Percentiles rank a stretch among this genome's conserved stretches.
Conservation (phyloP, 228 moss, liverwort and hornwort genomes). For the Sphagnum magellanicum region DNA sequence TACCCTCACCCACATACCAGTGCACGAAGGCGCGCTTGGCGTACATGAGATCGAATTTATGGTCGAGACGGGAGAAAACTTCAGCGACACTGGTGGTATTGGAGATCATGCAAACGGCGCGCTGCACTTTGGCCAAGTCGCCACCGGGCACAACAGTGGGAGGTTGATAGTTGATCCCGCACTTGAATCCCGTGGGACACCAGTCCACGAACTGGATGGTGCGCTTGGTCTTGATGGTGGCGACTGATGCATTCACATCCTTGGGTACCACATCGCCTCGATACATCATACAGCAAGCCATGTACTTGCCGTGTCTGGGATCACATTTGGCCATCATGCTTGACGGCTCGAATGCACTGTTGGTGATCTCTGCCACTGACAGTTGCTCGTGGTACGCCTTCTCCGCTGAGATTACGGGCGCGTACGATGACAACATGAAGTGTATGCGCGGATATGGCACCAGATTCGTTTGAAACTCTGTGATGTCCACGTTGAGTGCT, state of each 20-base stretch:
- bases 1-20: slow-evolving; percentile 39
- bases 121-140: slow-evolving; percentile 33
- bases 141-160: slow-evolving; percentile 35
- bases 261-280: slow-evolving; percentile 49
- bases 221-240: slow-evolving; percentile 39
- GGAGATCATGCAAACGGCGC: slow-evolving; percentile 40
- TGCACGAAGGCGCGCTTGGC: slow-evolving; percentile 44
- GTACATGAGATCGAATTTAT: slow-evolving; percentile 39
- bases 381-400: slow-evolving; percentile 42
- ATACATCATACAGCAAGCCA: slow-evolving; percentile 45
- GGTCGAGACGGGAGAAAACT: slow-evolving; percentile 44
- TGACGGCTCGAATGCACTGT: slow-evolving; percentile 40
- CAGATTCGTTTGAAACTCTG: slow-evolving; percentile 36
- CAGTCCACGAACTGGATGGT: slow-evolving; percentile 44
- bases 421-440: slow-evolving; percentile 37
- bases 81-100: slow-evolving; percentile 37
- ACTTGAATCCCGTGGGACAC: slow-evolving; percentile 41
- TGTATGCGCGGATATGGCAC: slow-evolving; percentile 40
- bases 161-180: slow-evolving; percentile 37
- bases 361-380: slow-evolving; percentile 29
- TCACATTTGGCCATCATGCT: slow-evolving; percentile 49
- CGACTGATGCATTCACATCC: slow-evolving; percentile 38
- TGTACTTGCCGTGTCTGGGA: slow-evolving; percentile 38
- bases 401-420: slow-evolving; percentile 38
- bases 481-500: slow-evolving; percentile 32